Conservation (phyloP, 306 rosid genomes). For the Mucuna pruriens region DNA sequence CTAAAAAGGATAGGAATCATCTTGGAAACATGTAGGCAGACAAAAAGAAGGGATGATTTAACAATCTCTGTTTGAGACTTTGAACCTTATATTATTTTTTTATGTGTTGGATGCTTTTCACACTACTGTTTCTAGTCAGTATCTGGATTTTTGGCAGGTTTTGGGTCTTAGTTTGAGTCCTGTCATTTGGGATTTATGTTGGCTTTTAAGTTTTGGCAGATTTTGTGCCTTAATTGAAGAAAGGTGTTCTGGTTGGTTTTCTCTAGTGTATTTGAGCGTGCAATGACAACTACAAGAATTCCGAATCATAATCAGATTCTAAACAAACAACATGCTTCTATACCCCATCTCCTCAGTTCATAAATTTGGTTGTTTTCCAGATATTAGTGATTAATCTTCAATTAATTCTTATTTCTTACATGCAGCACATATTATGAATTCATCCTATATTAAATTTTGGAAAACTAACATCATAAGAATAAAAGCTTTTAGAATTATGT, state of each 20-base stretch:
- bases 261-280: not conserved
- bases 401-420: not conserved
- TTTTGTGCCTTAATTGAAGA: not conserved
- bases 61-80: not conserved
- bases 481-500: constrained; percentile 20
- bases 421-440: not conserved
- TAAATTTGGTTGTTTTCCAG: constrained; percentile 3
- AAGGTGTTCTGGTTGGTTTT: not conserved
- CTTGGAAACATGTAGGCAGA: not conserved
- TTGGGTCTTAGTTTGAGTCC: not conserved
- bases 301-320: constrained; percentile 18
- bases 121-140: not conserved
- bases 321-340: constrained; percentile 7
- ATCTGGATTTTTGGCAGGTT: not conserved
- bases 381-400: constrained; percentile 11
- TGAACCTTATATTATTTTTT: not conserved
- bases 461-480: not conserved
- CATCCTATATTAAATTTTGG: not conserved
- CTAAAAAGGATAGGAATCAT: not conserved
- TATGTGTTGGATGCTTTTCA: not conserved
- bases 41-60: not conserved
- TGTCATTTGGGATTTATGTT: not conserved
- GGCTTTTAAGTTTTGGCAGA: not conserved
- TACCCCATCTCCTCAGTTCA: constrained; percentile 14
- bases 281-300: not conserved